A percentile compares a stretch with the other conserved stretches of the same genome.
phyloP scores from a whole-genome alignment of 2,329 filamentous ascomycete species.

The Sporothrix luriei region DNA sequence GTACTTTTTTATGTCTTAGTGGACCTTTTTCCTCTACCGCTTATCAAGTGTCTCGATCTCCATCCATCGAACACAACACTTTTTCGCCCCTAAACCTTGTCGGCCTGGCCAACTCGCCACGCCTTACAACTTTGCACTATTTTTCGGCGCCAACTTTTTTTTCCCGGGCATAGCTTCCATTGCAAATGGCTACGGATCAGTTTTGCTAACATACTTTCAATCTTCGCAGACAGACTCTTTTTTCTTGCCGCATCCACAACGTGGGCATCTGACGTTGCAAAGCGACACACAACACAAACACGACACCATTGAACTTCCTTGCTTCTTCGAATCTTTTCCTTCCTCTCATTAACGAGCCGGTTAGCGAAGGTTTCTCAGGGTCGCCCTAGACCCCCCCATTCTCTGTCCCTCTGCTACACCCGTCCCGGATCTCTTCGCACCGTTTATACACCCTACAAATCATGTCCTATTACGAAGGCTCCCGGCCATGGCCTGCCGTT shows the following conservation, averaged over 20 bases:
- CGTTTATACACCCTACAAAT: neutral
- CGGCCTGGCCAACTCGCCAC: slow-evolving; percentile 23
- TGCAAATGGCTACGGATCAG: neutral
- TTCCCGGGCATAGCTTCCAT: neutral
- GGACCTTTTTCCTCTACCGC: slow-evolving; percentile 2
- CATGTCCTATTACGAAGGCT: slow-evolving; percentile 42
- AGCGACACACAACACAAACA: slow-evolving; percentile 1
- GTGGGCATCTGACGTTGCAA: slow-evolving; percentile 14
- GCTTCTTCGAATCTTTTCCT: neutral
- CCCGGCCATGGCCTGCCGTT: slow-evolving; percentile 39
- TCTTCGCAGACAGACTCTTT: slow-evolving; percentile 23
- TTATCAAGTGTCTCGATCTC: neutral
- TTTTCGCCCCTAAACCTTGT: slow-evolving; percentile 13
- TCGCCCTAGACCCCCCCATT: neutral
- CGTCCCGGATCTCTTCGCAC: slow-evolving; percentile 7
- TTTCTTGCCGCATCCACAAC: slow-evolving; percentile 12
- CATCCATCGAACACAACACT: neutral
- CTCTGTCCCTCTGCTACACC: neutral
- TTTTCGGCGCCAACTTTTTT: slow-evolving; percentile 13
- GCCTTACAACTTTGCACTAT: neutral
- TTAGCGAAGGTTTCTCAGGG: slow-evolving; percentile 12
- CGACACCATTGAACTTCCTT: neutral
- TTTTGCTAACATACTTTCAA: neutral
- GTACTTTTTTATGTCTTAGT: slow-evolving; percentile 22
- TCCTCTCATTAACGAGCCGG: slow-evolving; percentile 18